These are phyloP conservation scores for Quercus engelmannii DNA, from an alignment of 306 rosid genomes.

Conservation along the genomic window DNA sequence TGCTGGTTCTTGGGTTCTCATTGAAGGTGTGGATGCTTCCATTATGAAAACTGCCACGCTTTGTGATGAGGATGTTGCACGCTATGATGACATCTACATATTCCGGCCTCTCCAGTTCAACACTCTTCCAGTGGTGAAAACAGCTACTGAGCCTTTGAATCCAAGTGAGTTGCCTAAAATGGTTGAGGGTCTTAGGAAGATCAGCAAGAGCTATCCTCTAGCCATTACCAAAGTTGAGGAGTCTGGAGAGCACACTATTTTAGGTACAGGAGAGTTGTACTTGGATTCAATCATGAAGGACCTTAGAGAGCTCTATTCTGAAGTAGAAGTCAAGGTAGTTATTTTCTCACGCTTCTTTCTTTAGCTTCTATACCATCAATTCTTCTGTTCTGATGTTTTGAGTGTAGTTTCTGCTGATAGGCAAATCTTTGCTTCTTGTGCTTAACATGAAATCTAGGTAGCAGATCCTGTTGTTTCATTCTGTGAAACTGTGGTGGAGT, in stretches of 20 bases:
- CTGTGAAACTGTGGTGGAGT: constrained; percentile 96
- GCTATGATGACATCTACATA: constrained; percentile 76
- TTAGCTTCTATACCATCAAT: neutral
- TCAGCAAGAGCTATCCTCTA: constrained; percentile 97
- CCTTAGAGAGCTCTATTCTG: constrained; percentile 93
- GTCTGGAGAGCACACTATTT: constrained; percentile 95
- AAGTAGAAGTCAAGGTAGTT: constrained; percentile 96
- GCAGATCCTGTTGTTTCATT: constrained; percentile 99
- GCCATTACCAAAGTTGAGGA: constrained; percentile 98
- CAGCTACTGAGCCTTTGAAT: constrained; percentile 94
- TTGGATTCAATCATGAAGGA: constrained; percentile 99
- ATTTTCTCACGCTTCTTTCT: neutral
- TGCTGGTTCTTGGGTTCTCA: constrained; percentile 98
- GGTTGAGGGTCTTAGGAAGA: constrained; percentile 99
- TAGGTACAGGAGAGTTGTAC: constrained; percentile 98
- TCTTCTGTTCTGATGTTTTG: constrained; percentile 4
- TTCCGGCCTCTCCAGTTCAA: constrained; percentile 95
- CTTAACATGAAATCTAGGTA: constrained; percentile 48
- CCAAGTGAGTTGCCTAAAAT: constrained; percentile 98
- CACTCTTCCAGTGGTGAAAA: constrained; percentile 94
- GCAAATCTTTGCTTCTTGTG: constrained; percentile 11
- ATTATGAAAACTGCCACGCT: constrained; percentile 98
- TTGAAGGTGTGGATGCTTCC: constrained; percentile 99
- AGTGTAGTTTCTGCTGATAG: constrained; percentile 18
- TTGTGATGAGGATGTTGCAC: constrained; percentile 60